Percentiles rank a stretch among this genome's conserved stretches.
Conservation (phyloP, 192 early-diverging fungal genomes). For the Podila verticillata region DNA sequence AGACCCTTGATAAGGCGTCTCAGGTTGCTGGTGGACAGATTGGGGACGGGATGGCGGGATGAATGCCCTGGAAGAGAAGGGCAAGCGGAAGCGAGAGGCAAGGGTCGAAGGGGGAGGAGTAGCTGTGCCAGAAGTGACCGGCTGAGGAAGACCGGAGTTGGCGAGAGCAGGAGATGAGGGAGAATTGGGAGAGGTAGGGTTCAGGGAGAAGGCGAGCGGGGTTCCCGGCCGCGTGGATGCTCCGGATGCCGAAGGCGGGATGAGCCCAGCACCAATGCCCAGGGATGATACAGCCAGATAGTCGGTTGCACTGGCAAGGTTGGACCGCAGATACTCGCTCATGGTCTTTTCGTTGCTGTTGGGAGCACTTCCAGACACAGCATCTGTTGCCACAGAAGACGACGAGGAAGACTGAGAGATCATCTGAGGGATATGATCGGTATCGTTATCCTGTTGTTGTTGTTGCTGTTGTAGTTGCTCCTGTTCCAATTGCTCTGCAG, state of each 20-base stretch:
- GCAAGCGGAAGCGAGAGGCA: slow-evolving; percentile 35
- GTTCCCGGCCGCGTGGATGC: slow-evolving; percentile 37
- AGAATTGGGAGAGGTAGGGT: neutral
- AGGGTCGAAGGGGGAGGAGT: slow-evolving; percentile 30
- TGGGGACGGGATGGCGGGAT: slow-evolving; percentile 40
- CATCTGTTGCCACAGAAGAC: neutral
- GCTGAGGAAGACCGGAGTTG: neutral
- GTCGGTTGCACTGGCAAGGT: slow-evolving; percentile 16
- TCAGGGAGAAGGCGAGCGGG: slow-evolving; percentile 5
- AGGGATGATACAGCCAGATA: slow-evolving; percentile 20
- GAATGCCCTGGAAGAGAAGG: slow-evolving; percentile 45
- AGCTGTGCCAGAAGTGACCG: neutral
- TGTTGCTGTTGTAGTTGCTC: slow-evolving; percentile 31
- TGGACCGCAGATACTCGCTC: slow-evolving; percentile 22
- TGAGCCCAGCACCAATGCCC: slow-evolving; percentile 30
- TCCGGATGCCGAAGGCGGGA: slow-evolving; percentile 26
- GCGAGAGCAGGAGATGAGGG: slow-evolving; percentile 17
- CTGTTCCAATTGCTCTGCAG: slow-evolving; percentile 31
- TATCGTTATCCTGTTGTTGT: neutral
- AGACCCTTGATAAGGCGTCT: slow-evolving; percentile 4
- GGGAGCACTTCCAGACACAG: neutral
- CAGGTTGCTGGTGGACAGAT: slow-evolving; percentile 28
- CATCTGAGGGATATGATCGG: neutral
- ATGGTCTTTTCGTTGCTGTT: slow-evolving; percentile 19
- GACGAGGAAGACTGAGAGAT: neutral